Evolutionary conservation across 2,329 filamentous ascomycete genomes (phyloP).

Genomic region (Fusarium sublunatum): DNA sequence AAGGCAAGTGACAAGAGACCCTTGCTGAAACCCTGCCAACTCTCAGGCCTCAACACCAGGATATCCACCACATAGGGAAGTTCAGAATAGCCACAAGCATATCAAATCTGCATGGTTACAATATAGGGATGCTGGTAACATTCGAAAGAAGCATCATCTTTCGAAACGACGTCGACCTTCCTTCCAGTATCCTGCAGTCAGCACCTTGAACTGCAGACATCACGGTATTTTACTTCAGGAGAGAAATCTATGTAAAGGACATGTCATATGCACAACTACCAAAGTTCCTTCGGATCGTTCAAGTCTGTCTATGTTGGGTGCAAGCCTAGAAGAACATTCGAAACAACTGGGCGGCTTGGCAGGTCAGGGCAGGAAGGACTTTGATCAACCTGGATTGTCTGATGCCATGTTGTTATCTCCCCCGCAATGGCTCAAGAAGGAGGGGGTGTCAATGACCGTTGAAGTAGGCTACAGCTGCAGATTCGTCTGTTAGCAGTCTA

Average conservation of each 20-base stretch:
- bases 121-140: not conserved
- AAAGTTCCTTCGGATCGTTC: constrained; percentile 30
- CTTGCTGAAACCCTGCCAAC: not conserved
- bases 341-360: too few species aligned
- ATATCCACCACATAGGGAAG: not conserved
- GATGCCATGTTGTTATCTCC: constrained; percentile 8
- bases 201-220: not conserved
- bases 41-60: not conserved
- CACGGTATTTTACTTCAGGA: constrained; percentile 1
- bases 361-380: not conserved
- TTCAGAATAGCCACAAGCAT: not conserved
- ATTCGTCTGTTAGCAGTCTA: constrained; percentile 11
- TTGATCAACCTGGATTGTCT: not conserved
- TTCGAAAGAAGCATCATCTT: constrained; percentile 22
- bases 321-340: not conserved
- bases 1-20: constrained; percentile 12
- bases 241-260: constrained; percentile 5
- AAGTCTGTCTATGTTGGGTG: too few species aligned
- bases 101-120: not conserved
- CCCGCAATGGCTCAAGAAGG: constrained; percentile 3
- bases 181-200: constrained; percentile 17
- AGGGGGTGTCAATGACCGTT: constrained; percentile 9
- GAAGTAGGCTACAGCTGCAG: not conserved
- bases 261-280: constrained; percentile 22
- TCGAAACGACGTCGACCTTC: constrained; percentile 10